phyloP scores from a whole-genome alignment of 345 rosid species.

The Geranium brycei region DNA sequence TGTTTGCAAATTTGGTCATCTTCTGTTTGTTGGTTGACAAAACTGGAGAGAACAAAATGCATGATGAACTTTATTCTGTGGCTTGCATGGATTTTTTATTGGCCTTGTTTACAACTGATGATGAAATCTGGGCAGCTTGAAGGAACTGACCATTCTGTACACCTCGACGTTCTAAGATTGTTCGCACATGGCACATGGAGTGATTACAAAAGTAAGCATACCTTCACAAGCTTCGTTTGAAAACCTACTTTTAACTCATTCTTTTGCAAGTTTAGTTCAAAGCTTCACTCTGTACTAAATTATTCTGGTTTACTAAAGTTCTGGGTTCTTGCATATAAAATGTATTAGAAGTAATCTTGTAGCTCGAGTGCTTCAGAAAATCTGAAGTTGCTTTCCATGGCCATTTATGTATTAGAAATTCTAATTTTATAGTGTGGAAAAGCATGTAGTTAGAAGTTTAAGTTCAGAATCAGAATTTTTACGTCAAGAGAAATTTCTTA shows the following conservation, averaged over 20 bases:
- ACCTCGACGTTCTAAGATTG: conserved; percentile 53
- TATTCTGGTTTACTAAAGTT: neutral
- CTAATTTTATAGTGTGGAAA: too few species aligned
- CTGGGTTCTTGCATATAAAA: neutral
- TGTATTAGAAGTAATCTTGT: too few species aligned
- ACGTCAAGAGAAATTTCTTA: too few species aligned
- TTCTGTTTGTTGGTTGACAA: too few species aligned
- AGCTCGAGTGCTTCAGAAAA: too few species aligned
- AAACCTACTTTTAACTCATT: neutral
- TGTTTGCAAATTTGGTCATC: neutral
- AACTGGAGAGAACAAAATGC: too few species aligned
- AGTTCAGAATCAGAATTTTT: too few species aligned
- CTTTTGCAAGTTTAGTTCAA: neutral
- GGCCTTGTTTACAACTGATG: neutral
- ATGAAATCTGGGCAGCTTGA: conserved; percentile 48
- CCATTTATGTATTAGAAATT: too few species aligned
- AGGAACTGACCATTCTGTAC: conserved; percentile 48
- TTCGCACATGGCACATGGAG: conserved; percentile 93
- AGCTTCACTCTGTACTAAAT: too few species aligned
- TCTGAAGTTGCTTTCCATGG: too few species aligned
- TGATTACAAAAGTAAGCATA: conserved; percentile 67
- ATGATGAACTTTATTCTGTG: too few species aligned
- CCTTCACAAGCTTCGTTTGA: neutral
- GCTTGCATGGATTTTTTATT: neutral
- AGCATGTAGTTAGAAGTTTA: too few species aligned